Evolutionary conservation across 345 rosid species (phyloP).

Genomic region (Gossypium turneri): DNA sequence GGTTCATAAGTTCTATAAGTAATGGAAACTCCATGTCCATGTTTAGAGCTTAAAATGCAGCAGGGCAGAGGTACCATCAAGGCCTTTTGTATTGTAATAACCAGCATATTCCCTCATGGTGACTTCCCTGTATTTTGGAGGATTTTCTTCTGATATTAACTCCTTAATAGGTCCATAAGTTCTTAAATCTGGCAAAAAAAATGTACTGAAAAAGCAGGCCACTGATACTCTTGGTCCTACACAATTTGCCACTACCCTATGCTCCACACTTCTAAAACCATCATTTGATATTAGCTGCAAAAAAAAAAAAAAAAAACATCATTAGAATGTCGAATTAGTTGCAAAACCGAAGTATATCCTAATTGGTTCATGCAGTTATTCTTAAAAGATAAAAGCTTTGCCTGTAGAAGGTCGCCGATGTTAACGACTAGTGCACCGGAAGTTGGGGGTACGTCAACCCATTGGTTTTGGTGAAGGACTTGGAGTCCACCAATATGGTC

Average conservation of each 20-base stretch:
- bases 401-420: conserved; percentile 60
- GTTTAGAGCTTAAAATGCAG: conserved; percentile 14
- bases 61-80: conserved; percentile 23
- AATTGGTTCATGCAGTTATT: too few species aligned
- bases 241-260: conserved; percentile 28
- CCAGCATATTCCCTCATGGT: conserved; percentile 14
- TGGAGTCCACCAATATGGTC: conserved; percentile 67
- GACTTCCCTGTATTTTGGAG: conserved; percentile 17
- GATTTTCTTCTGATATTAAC: conserved; percentile 22
- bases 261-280: conserved; percentile 31
- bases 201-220: conserved; percentile 32
- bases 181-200: conserved; percentile 12
- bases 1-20: background rate
- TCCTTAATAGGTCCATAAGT: conserved; percentile 29
- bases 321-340: background rate
- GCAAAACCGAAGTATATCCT: background rate
- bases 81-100: conserved; percentile 11
- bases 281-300: conserved; percentile 38
- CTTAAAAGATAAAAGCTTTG: conserved; percentile 16
- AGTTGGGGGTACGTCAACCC: conserved; percentile 43
- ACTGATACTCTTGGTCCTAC: conserved; percentile 34
- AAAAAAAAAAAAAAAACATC: background rate
- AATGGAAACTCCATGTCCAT: background rate
- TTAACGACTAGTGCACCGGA: conserved; percentile 52
- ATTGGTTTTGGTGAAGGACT: conserved; percentile 29